Evolutionary conservation across 805 yeast genomes (phyloP), one percentile per base, ranked within the genome.

Genomic region (Cyberlindnera mrakii): DNA sequence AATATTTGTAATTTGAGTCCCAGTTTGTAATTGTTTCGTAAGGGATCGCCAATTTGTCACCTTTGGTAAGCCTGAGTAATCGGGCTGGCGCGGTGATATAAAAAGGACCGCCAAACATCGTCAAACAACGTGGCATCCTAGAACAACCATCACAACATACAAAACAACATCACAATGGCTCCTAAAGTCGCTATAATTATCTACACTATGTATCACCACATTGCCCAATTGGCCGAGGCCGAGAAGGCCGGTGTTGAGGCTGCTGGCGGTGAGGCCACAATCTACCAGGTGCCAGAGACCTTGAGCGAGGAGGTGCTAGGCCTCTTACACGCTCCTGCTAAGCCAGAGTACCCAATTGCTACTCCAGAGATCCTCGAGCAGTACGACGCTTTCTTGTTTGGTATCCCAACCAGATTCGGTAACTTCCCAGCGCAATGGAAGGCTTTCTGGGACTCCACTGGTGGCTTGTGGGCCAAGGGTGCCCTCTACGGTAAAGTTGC

Each of bases 211-310:
- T 87, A 85, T 70, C 89, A 89, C 48, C 96, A 88, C 67, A 67
- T 83, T 52, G 78, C 80, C 51, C 65, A 70, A 35, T 57, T 85
- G 55, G 95, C 96, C 31, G 77, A 80, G 61, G 68, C 84, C 35
- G 78, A 78, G 58, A 74, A 82, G 66, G 66, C 66, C 43, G 95
- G 95, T 53, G 73, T 85, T 35, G 81, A 76, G 60, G 70, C 76
- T 8, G 78, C 84, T 14, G 95, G 91, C 48, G 81, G 82, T 45
- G 46, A 60, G 17, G 95, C 85, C 30, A 81, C 78, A 54, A 71
- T 88, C 53, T 85, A 65, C 74, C 95, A 84, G 69, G 78, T 89
- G 42, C 80, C 85, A 46, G 96, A 88, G 67, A 87, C 95, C 25
- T 68, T 87, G 38, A 55, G 80, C 16, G 71, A 72, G 33, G 87